These are phyloP conservation scores for Crithidia acanthocephali DNA, from an alignment of 208 protist genomes.

Conservation along the genomic window DNA sequence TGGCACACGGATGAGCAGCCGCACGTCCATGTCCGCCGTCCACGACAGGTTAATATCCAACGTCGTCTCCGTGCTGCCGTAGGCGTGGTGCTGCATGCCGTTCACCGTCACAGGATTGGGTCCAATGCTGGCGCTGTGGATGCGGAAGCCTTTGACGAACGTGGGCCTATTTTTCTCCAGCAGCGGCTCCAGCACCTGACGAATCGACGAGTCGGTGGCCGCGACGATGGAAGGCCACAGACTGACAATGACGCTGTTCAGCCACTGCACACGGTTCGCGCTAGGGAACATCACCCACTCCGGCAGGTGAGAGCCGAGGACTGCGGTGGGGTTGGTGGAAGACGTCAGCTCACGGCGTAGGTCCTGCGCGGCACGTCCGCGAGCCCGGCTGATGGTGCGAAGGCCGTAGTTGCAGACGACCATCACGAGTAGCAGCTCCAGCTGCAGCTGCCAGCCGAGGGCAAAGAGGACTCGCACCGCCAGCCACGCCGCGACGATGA, in stretches of 20 bases:
- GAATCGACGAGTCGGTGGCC: conserved; percentile 56
- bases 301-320: conserved; percentile 64
- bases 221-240: conserved; percentile 66
- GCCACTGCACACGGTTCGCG: conserved; percentile 65
- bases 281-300: conserved; percentile 79
- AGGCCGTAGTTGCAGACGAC: conserved; percentile 46
- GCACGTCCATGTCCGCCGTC: conserved; percentile 70
- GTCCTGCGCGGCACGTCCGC: conserved; percentile 37
- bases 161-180: conserved; percentile 57
- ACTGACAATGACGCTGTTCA: conserved; percentile 59
- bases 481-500: conserved; percentile 48
- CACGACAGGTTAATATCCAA: conserved; percentile 74
- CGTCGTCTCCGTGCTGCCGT: conserved; percentile 52
- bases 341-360: conserved; percentile 44
- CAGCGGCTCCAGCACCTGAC: conserved; percentile 42
- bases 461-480: conserved; percentile 49
- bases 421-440: conserved; percentile 64
- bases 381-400: conserved; percentile 35
- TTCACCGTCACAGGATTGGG: conserved; percentile 55
- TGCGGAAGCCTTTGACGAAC: conserved; percentile 53
- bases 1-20: conserved; percentile 57
- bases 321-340: conserved; percentile 41
- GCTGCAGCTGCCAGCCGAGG: conserved; percentile 58
- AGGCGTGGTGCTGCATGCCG: conserved; percentile 67
- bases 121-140: conserved; percentile 60